Evolutionary conservation across 2,329 filamentous ascomycete species (phyloP).

Genomic region (Hypoxylon rubiginosum): DNA sequence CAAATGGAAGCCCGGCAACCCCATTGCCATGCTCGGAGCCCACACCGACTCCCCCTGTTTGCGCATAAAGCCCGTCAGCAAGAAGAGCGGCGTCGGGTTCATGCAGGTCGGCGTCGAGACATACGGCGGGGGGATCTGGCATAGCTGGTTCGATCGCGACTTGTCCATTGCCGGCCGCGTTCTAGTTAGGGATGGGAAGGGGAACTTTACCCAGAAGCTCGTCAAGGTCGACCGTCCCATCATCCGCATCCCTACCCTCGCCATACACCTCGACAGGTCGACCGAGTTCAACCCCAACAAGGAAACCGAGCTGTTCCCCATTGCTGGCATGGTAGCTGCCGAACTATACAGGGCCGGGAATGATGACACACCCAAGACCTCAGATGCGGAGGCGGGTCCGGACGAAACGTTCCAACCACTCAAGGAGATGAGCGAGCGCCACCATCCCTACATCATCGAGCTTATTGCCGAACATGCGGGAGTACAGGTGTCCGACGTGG

Average conservation of each 20-base stretch:
- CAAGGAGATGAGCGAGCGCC: slow-evolving; percentile 81
- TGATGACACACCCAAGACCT: slow-evolving; percentile 57
- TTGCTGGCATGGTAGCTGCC: slow-evolving; percentile 86
- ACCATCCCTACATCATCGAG: slow-evolving; percentile 89
- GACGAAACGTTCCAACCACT: slow-evolving; percentile 78
- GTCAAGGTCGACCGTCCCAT: slow-evolving; percentile 93
- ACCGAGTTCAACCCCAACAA: slow-evolving; percentile 95
- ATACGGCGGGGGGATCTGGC: slow-evolving; percentile 97
- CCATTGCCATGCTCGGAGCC: slow-evolving; percentile 92
- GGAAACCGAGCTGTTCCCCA: slow-evolving; percentile 95
- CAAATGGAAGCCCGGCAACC: slow-evolving; percentile 92
- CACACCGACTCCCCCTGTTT: slow-evolving; percentile 96
- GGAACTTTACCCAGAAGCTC: slow-evolving; percentile 83
- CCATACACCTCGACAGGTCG: slow-evolving; percentile 91
- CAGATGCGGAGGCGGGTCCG: slow-evolving; percentile 53
- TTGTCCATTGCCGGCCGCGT: slow-evolving; percentile 90
- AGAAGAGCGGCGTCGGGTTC: slow-evolving; percentile 87
- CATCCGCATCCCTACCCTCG: slow-evolving; percentile 90
- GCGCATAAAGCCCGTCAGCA: slow-evolving; percentile 93
- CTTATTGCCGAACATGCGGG: slow-evolving; percentile 85
- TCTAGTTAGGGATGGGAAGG: slow-evolving; percentile 80
- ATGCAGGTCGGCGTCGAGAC: slow-evolving; percentile 96
- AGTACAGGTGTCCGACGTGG: slow-evolving; percentile 76
- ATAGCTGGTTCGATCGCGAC: slow-evolving; percentile 98
- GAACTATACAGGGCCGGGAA: slow-evolving; percentile 84